Base-by-base conservation (phyloP, 257 asterid species). In the Vinca minor region DNA sequence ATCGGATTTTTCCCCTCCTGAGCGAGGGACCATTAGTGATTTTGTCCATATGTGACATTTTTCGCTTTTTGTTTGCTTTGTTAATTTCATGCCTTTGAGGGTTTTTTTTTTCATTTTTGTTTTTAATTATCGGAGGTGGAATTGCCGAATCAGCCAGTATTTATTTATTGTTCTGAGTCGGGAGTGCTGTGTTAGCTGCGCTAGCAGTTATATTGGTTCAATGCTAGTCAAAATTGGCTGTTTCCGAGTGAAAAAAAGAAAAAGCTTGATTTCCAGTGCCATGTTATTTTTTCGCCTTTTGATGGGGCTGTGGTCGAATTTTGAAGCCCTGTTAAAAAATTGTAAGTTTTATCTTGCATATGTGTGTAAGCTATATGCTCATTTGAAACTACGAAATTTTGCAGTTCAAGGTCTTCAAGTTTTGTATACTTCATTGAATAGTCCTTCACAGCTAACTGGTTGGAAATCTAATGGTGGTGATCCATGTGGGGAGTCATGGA, bases 401-500 rank as follows among this genome's bases (percentile, higher is more conserved):
- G 85, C 90, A 89, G 97, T 83, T 58, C 95, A 78, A 82, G 92
- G 88, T 71, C 92, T 87, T 66, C 96, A 93, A 77, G 86, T 83
- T 71, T 71, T 93, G 79, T 90, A 87, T 71, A 55, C 81, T 71
- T 83, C 99, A 23, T 45, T 93, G 70, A 87, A 86, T 71, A 87
- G 80, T 78, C 87, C 99, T 38, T 68, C 89, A 2, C 90, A 84
- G 76, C 85, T 93, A 68, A 77, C 84, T 20, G 81, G 89, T 73
- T 93, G 97, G 99, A 86, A 83, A 71, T 66, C 95, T 5, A 86
- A 72, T 61, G 95, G 95, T 11, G 94, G 94, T 5, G 99, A 93
- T 83, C 99, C 99, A 6, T 93, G 97, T 72, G 94, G 86, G 50
- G 97, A 87, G 77, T 84, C 90, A 9, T 89, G 99, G 97, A 85